Evolutionary conservation across 1,284 basidiomycete species (phyloP), one percentile per base, ranked within the genome.

Genomic region (Boletus smithii): DNA sequence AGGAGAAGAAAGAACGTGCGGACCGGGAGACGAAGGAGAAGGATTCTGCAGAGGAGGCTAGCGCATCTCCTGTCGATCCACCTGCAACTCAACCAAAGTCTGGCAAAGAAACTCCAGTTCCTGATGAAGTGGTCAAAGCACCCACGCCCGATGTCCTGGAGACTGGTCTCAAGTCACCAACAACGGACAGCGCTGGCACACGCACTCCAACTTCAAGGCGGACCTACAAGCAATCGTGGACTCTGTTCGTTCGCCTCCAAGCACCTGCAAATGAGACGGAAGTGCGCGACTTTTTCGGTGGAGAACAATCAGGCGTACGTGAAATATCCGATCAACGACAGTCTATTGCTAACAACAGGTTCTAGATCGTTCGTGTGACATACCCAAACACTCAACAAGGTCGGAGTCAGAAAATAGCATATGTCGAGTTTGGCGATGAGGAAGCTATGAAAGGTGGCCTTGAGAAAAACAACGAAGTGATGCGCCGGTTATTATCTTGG

Each of bases 351-450:
- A 22, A 53, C 37, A 29, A 40, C 8, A 23, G 2, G 11, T 29
- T 51, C 5, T 53, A 92, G 86, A 87, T 93, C 59, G 83, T 79
- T 27, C 75, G 78, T 46, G 75, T 93, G 53, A 79, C 80, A 57
- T 79, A 88, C 54, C 86, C 86, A 1, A 57, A 67, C 33, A 53
- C 51, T 41, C 73, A 67, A 51, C 58, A 69, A 6, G 76, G 77
- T 22, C 77, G 78, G 48, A 71, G 54, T 47, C 69, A 73, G 56
- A 83, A 73, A 56, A 72, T 88, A 48, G 88, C 81, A 1, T 95
- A 92, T 59, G 80, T 94, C 50, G 92, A 95, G 64, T 95, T 94
- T 66, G 85, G 79, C 7, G 86, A 87, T 58, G 90, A 93, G 60
- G 85, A 85, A 38, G 75, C 81, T 18, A 89, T 93, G 87, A 85